phyloP scores from a whole-genome alignment of 2,329 filamentous ascomycete genomes.

The Beauveria medogensis region DNA sequence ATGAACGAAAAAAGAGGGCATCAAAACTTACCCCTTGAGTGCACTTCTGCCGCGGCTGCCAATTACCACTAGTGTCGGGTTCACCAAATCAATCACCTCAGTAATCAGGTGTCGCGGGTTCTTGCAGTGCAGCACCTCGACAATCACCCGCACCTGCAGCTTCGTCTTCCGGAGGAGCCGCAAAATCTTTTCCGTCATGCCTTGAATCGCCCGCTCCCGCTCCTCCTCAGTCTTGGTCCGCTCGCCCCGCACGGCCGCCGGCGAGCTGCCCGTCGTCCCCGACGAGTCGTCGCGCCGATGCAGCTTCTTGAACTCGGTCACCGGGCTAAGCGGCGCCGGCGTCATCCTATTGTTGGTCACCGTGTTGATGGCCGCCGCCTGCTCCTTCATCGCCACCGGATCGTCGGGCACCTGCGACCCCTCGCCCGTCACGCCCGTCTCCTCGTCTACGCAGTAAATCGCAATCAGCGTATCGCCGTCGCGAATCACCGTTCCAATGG shows the following conservation, averaged over 20 bases:
- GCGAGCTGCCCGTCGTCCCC: slow-evolving; percentile 32
- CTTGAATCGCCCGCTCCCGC: slow-evolving; percentile 69
- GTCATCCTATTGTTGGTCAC: slow-evolving; percentile 39
- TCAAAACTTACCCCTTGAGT: slow-evolving; percentile 71
- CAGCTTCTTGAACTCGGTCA: slow-evolving; percentile 25
- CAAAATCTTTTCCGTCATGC: slow-evolving; percentile 78
- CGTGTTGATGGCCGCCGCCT: slow-evolving; percentile 61
- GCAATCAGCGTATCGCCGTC: slow-evolving; percentile 92
- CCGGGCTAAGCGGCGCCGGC: slow-evolving; percentile 24
- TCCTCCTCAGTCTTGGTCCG: slow-evolving; percentile 64
- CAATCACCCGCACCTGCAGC: slow-evolving; percentile 83
- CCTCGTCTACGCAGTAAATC: slow-evolving; percentile 90
- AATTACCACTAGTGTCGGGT: slow-evolving; percentile 85
- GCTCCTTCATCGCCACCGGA: slow-evolving; percentile 65
- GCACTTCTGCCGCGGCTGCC: slow-evolving; percentile 87
- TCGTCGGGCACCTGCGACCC: slow-evolving; percentile 61
- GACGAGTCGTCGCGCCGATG: slow-evolving; percentile 23
- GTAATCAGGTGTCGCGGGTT: slow-evolving; percentile 93
- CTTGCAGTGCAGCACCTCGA: slow-evolving; percentile 98
- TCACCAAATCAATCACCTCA: slow-evolving; percentile 90
- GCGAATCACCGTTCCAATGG: slow-evolving; percentile 85
- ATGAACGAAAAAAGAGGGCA: neutral
- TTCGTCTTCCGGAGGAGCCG: slow-evolving; percentile 82
- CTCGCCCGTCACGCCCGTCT: slow-evolving; percentile 50
- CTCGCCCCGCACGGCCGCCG: slow-evolving; percentile 35